Base-by-base conservation (phyloP, 352 stramenopile genomes). In the Peronospora tabacina region DNA sequence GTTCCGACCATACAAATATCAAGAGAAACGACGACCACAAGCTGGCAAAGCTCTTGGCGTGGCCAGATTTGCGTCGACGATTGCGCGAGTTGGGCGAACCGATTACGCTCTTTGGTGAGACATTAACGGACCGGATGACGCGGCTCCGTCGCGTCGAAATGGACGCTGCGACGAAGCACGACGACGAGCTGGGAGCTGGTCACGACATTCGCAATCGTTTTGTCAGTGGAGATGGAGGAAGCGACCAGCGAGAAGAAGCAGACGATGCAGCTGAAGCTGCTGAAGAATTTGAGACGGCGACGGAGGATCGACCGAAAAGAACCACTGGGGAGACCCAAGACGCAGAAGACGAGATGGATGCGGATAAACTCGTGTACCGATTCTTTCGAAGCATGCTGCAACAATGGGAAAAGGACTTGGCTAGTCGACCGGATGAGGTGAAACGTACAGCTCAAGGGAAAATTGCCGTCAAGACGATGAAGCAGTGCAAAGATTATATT, bases 401-500 rank as follows among this genome's bases (percentile, higher is more conserved):
- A 12, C 62, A 82, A 24, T 99, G 96, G 96, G 93, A 98, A 71
- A 67, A 72, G 6, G 90, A 98, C 32, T 74, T 98, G 48, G 75
- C 75, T 5, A 52, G 60, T 28, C 82, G 94, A 10, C 73, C 87
- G 0, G 89, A 98, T 29, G 53, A 89, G 34, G 74, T 96, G 16
- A 97, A 97, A 59, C 76, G 74, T 33, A 92, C 90, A 26, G 80
- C 87, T 9, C 82, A 95, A 43, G 94, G 94, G 40, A 93, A 93
- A 56, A 95, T 97, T 39, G 94, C 97, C 37, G 96, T 87, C 36
- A 97, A 97, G 76, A 98, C 95, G 7, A 89, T 97, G 64, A 98
- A 98, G 69, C 94, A 99, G 78, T 98, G 92, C 72, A 98, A 98
- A 56, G 95, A 98, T 69, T 98, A 98, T 70, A 98, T 99, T 58